Evolutionary conservation across 495 filamentous ascomycete genomes (phyloP).

Genomic region (Neurospora terricola): DNA sequence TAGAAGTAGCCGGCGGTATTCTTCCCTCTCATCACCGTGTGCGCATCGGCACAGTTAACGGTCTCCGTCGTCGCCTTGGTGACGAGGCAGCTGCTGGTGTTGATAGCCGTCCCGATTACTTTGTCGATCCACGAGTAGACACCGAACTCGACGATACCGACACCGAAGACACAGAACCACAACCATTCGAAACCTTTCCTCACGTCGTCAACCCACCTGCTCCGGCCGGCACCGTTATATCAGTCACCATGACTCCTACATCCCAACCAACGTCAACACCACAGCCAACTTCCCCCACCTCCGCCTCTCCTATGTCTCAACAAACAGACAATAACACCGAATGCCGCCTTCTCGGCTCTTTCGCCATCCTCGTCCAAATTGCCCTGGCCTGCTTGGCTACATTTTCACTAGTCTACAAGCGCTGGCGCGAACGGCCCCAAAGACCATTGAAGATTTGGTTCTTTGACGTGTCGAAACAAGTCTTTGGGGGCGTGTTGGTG

Average conservation of each 20-base stretch:
- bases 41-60: neutral
- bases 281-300: constrained; percentile 17
- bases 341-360: constrained; percentile 74
- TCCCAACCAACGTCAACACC: neutral
- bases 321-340: constrained; percentile 41
- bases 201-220: neutral
- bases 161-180: neutral
- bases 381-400: constrained; percentile 80
- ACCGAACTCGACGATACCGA: neutral
- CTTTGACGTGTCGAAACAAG: constrained; percentile 95
- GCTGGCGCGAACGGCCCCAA: constrained; percentile 84
- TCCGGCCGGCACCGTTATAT: constrained; percentile 3
- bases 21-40: neutral
- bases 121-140: neutral
- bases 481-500: constrained; percentile 84
- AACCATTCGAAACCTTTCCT: neutral
- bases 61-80: neutral
- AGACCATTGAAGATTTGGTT: constrained; percentile 90
- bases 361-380: constrained; percentile 80
- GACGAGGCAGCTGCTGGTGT: neutral
- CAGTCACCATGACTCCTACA: constrained; percentile 17
- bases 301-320: constrained; percentile 12
- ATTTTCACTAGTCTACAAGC: constrained; percentile 80
- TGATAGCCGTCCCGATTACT: neutral
- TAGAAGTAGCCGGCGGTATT: neutral